Base-by-base conservation (phyloP, 352 stramenopile genomes). In the Globisporangium parvum region DNA sequence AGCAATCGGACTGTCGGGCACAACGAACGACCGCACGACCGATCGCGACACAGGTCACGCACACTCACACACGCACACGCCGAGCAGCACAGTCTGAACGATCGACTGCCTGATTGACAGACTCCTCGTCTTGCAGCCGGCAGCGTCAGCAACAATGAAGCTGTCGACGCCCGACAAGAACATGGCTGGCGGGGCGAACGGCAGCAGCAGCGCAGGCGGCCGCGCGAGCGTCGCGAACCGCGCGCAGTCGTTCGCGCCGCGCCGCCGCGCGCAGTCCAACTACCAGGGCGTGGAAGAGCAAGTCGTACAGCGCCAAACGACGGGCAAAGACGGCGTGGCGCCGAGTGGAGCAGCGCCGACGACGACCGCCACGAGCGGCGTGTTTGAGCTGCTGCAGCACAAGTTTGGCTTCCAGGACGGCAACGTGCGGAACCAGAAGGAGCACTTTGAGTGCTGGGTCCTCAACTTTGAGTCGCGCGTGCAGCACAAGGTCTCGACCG, bases 391-490 rank as follows among this genome's bases (percentile, higher is more conserved):
- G 44, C 65, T 95, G 8, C 85, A 92, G 53, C 63, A 68, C 54
- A 91, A 92, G 59, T 91, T 95, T 61, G 83, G 84, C 61, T 95
- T 95, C 66, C 85, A 95, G 69, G 74, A 88, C 11, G 83, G 83
- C 56, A 93, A 83, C 47, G 70, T 91, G 53, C 73, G 71, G 46
- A 95, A 95, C 67, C 85, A 95, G 63, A 80, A 77, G 53, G 85
- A 95, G 59, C 83, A 95, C 50, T 87, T 93, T 49, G 81, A 89
- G 57, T 80, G 81, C 54, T 90, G 82, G 75, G 61, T 95, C 45
- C 70, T 90, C 58, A 95, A 95, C 64, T 84, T 84, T 62, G 77
- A 93, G 67, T 89, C 77, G n/a, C 71, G 80, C 18, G 71, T 75
- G 61, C 57, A 65, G 31, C 56, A 55, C 18, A 56, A 62, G 14